Percentiles rank a stretch among this genome's conserved stretches.
Evolutionary conservation across 2,329 filamentous ascomycete genomes (phyloP).

Genomic region (Fusarium xyrophilum): DNA sequence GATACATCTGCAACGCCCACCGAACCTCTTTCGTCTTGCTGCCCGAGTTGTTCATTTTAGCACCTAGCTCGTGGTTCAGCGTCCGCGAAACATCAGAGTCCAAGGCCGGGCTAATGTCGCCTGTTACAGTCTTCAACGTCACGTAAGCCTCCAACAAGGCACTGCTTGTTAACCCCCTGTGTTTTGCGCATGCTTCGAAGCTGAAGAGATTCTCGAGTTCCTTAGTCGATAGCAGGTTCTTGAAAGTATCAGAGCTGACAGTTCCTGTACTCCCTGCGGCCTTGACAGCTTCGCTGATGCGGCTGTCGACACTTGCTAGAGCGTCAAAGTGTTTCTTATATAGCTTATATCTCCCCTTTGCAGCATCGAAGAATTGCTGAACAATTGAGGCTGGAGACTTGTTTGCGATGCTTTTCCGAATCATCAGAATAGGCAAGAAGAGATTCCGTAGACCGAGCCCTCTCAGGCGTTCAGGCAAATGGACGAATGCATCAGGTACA

Average conservation of each 20-base stretch:
- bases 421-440: background rate
- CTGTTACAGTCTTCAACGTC: background rate
- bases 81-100: background rate
- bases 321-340: background rate
- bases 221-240: background rate
- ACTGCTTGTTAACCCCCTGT: background rate
- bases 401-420: background rate
- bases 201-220: background rate
- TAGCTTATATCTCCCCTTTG: background rate
- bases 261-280: background rate
- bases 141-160: background rate
- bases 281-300: background rate
- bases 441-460: background rate
- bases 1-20: background rate
- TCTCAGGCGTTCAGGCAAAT: background rate
- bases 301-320: background rate
- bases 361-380: background rate
- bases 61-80: background rate
- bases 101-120: background rate
- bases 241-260: background rate
- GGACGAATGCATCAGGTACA: background rate
- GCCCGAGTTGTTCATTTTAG: background rate
- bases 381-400: background rate
- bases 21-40: background rate
- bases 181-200: background rate